Conservation (phyloP, 768 basidiomycete genomes). For the Tylopilus cervinicoccineus region DNA sequence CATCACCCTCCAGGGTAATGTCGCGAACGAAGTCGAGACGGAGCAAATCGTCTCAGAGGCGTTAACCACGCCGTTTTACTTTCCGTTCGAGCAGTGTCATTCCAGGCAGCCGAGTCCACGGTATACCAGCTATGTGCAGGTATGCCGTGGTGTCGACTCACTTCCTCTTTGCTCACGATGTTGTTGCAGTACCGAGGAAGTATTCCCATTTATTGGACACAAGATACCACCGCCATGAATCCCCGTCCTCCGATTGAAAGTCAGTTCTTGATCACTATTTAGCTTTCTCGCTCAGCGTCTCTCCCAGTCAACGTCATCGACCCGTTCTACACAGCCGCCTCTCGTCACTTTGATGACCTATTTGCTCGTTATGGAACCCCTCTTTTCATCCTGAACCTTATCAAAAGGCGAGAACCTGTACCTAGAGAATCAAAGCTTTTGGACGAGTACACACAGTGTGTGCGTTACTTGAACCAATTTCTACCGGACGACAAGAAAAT, state of each 20-base stretch:
- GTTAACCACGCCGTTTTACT: conserved; percentile 85
- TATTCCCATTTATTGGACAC: conserved; percentile 96
- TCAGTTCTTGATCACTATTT: conserved; percentile 35
- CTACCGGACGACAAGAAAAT: conserved; percentile 82
- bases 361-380: conserved; percentile 87
- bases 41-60: conserved; percentile 96
- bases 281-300: conserved; percentile 2
- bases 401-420: conserved; percentile 77
- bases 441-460: conserved; percentile 89
- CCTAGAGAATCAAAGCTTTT: conserved; percentile 88
- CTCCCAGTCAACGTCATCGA: conserved; percentile 82
- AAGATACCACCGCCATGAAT: conserved; percentile 87
- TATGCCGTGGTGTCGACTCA: conserved; percentile 19
- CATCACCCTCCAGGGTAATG: conserved; percentile 67
- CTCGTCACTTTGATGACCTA: conserved; percentile 89
- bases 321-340: conserved; percentile 91
- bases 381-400: conserved; percentile 88
- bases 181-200: conserved; percentile 79
- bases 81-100: conserved; percentile 41
- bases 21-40: conserved; percentile 98
- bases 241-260: conserved; percentile 95
- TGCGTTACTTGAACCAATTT: conserved; percentile 93
- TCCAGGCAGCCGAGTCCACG: conserved; percentile 69
- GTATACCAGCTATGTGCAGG: conserved; percentile 95
- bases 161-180: background rate